A percentile compares a stretch with the other conserved stretches of the same genome.
Conservation (phyloP, 2,329 filamentous ascomycete genomes). For the Pseudogymnoascus sp. region DNA sequence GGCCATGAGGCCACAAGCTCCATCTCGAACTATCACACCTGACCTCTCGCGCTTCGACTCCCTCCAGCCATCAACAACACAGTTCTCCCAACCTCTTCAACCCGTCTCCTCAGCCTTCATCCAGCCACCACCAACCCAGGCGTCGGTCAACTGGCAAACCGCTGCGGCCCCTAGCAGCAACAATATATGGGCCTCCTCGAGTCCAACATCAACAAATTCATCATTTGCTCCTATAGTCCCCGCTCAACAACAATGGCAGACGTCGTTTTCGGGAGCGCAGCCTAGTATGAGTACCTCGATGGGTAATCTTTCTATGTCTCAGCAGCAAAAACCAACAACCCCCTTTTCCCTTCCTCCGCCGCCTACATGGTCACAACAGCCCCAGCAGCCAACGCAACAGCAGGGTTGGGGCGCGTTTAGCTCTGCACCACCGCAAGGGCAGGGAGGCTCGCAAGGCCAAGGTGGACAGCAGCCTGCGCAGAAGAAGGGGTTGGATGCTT, state of each 20-base stretch:
- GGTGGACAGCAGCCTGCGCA: conserved; percentile 20
- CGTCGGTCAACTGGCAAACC: conserved; percentile 8
- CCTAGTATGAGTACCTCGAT: conserved; percentile 36
- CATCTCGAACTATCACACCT: conserved; percentile 49
- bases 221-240: conserved; percentile 12
- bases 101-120: conserved; percentile 31
- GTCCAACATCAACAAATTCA: conserved; percentile 21
- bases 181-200: conserved; percentile 20
- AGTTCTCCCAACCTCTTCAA: conserved; percentile 49
- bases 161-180: conserved; percentile 16
- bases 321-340: conserved; percentile 30
- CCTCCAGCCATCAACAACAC: conserved; percentile 50
- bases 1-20: conserved; percentile 30
- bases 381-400: conserved; percentile 19
- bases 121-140: conserved; percentile 1
- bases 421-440: conserved; percentile 22
- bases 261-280: conserved; percentile 20
- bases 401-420: conserved; percentile 11
- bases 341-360: conserved; percentile 53
- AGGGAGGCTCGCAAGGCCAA: conserved; percentile 11
- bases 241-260: conserved; percentile 17
- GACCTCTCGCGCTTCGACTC: conserved; percentile 47
- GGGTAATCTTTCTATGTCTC: conserved; percentile 40
- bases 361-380: conserved; percentile 28
- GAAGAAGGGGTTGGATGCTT: conserved; percentile 43